Evolutionary conservation across 768 basidiomycete species (phyloP).

Genomic region (Neoboletus brunneissimus): DNA sequence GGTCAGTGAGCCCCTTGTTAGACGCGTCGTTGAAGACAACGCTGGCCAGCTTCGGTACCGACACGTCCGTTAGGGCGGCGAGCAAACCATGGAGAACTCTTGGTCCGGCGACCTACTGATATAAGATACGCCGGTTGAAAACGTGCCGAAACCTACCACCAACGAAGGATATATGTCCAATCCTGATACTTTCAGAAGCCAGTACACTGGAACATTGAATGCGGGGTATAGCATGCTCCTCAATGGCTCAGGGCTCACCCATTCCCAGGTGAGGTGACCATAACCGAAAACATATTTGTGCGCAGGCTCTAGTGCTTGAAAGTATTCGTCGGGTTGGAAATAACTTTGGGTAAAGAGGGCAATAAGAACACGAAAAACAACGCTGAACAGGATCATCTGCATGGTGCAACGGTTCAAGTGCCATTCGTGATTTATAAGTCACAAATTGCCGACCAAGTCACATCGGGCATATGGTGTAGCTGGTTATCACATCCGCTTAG

Average conservation of each 20-base stretch:
- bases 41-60: conserved; percentile 59
- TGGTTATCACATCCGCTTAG: conserved; percentile 43
- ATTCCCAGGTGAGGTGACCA: conserved; percentile 95
- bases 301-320: conserved; percentile 91
- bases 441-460: background rate
- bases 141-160: conserved; percentile 51
- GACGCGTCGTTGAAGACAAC: conserved; percentile 57
- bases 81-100: conserved; percentile 70
- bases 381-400: conserved; percentile 32
- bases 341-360: conserved; percentile 76
- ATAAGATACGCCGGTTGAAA: background rate
- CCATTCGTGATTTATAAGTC: background rate
- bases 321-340: conserved; percentile 98
- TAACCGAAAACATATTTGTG: conserved; percentile 88
- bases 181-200: conserved; percentile 54
- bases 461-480: conserved; percentile 38
- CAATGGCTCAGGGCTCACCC: conserved; percentile 67
- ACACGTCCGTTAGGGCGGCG: conserved; percentile 80
- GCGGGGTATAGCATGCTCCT: conserved; percentile 81
- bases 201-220: conserved; percentile 77
- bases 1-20: conserved; percentile 9
- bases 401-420: background rate
- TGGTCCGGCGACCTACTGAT: conserved; percentile 64
- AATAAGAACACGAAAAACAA: conserved; percentile 53
- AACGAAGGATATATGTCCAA: conserved; percentile 51